phyloP scores from a whole-genome alignment of 768 basidiomycete genomes.

The Boletus reticulatus region DNA sequence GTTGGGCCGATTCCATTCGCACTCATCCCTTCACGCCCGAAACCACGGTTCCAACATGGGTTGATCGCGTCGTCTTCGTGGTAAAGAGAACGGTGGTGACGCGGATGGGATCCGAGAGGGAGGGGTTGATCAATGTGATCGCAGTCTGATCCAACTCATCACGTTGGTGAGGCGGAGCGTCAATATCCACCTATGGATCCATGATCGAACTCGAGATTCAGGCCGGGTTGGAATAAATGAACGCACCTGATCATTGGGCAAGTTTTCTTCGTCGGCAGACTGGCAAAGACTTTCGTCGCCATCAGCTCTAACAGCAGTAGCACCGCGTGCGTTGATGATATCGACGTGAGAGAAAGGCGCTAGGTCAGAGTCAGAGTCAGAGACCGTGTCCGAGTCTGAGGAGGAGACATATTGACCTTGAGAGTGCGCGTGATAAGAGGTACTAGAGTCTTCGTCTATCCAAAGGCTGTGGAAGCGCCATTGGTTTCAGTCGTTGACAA shows the following conservation, averaged over 20 bases:
- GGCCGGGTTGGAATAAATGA: not conserved
- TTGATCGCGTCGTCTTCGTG: constrained; percentile 27
- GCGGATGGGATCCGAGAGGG: constrained; percentile 18
- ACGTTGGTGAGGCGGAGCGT: not conserved
- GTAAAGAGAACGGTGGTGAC: constrained; percentile 26
- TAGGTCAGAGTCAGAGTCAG: not conserved
- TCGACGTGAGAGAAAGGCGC: constrained; percentile 3
- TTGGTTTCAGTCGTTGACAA: not conserved
- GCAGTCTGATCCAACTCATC: constrained; percentile 25
- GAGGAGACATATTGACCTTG: not conserved
- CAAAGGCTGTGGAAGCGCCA: constrained; percentile 7
- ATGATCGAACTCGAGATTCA: not conserved
- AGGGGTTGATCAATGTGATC: constrained; percentile 23
- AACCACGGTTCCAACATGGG: not conserved
- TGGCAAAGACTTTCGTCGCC: constrained; percentile 14
- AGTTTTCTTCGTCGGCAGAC: constrained; percentile 10
- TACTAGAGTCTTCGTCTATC: not conserved
- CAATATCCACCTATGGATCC: constrained; percentile 18
- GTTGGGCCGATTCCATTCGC: no score
- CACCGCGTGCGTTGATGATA: not conserved
- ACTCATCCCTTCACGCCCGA: no score
- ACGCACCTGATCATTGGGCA: constrained; percentile 10
- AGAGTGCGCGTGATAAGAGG: not conserved
- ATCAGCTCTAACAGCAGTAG: not conserved
- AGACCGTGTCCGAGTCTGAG: constrained; percentile 8